These are phyloP conservation scores for Xylaria flabelliformis DNA, from an alignment of 495 filamentous ascomycete genomes.

Conservation along the genomic window DNA sequence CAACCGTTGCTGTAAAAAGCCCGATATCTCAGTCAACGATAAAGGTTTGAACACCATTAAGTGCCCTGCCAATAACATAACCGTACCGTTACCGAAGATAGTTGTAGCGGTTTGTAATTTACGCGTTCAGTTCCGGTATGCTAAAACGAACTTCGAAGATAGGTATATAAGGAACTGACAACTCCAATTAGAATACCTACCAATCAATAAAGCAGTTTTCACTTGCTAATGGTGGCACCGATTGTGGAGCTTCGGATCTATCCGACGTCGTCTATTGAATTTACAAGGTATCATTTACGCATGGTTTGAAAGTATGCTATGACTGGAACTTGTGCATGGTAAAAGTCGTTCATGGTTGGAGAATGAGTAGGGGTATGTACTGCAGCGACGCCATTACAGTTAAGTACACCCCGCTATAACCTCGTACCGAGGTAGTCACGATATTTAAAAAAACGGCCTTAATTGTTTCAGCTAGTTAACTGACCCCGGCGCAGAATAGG, in stretches of 20 bases:
- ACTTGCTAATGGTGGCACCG: background rate
- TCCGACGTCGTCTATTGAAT: background rate
- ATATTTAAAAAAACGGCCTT: background rate
- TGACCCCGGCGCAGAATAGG: too few relatives aligned
- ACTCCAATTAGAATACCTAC: background rate
- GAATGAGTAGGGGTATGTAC: background rate
- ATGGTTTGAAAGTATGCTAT: background rate
- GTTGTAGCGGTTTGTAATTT: too few relatives aligned
- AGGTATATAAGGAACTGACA: background rate
- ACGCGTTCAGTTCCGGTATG: too few relatives aligned
- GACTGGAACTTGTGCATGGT: background rate
- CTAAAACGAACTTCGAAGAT: background rate
- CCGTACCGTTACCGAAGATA: too few relatives aligned
- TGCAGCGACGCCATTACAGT: background rate
- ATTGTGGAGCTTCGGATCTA: constrained; percentile 19
- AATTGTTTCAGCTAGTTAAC: background rate
- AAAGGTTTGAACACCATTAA: too few relatives aligned
- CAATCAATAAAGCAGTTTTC: background rate
- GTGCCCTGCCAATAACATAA: too few relatives aligned
- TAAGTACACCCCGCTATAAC: constrained; percentile 15
- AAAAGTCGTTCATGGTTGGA: background rate
- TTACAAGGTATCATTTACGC: background rate
- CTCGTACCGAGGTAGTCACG: background rate
- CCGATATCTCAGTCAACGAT: too few relatives aligned
- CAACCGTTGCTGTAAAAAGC: too few relatives aligned